phyloP scores from a whole-genome alignment of 257 asterid species.

The Euphrasia confusa region DNA sequence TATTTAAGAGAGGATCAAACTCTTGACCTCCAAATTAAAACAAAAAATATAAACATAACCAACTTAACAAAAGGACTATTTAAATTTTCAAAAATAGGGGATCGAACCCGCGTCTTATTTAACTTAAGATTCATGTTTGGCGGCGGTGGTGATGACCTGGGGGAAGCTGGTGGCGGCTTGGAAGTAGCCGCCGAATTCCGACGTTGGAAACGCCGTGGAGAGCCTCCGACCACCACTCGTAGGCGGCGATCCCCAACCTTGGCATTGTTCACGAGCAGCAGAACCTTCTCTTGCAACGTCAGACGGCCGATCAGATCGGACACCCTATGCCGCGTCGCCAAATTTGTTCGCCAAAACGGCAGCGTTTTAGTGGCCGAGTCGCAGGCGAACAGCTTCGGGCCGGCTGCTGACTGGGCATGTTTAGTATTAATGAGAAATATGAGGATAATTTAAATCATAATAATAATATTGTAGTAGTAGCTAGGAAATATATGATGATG shows the following conservation, averaged over 20 bases:
- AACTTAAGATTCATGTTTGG: conserved; percentile 16
- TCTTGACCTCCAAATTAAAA: too few relatives aligned
- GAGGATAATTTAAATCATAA: too few relatives aligned
- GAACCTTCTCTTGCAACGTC: conserved; percentile 70
- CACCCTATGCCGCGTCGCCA: conserved; percentile 40
- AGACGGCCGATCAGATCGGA: conserved; percentile 55
- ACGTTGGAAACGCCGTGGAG: conserved; percentile 78
- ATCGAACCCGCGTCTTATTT: too few relatives aligned
- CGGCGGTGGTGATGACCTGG: conserved; percentile 75
- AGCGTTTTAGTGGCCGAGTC: conserved; percentile 32
- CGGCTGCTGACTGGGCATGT: neutral
- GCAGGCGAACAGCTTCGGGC: conserved; percentile 51
- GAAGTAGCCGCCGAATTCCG: conserved; percentile 69
- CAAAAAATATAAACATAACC: too few relatives aligned
- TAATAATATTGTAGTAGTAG: too few relatives aligned
- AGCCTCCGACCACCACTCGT: conserved; percentile 98
- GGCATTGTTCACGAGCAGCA: conserved; percentile 53
- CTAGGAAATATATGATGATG: too few relatives aligned
- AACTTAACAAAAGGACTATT: too few relatives aligned
- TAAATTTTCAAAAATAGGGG: too few relatives aligned
- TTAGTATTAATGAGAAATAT: too few relatives aligned
- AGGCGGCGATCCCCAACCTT: conserved; percentile 59
- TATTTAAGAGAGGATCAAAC: too few relatives aligned
- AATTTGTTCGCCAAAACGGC: conserved; percentile 43
- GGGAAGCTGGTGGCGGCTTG: conserved; percentile 92